phyloP scores from a whole-genome alignment of 169 alveolate genomes.

The Plasmodium gallinaceum region DNA sequence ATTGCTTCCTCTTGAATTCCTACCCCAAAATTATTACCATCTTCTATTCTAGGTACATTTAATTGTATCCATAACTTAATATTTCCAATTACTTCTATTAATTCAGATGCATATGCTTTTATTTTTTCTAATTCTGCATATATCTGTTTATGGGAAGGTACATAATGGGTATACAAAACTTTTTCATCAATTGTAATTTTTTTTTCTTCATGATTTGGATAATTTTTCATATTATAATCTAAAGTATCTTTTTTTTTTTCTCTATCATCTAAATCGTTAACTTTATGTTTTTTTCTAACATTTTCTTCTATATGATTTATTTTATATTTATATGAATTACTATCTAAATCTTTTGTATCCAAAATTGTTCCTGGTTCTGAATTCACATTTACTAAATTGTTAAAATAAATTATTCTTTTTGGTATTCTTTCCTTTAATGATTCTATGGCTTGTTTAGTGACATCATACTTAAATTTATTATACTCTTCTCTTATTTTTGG shows the following conservation, averaged over 20 bases:
- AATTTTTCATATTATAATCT: constrained; percentile 21
- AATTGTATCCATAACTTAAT: constrained; percentile 92
- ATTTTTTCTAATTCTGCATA: constrained; percentile 85
- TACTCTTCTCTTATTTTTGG: constrained; percentile 86
- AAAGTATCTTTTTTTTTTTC: constrained; percentile 35
- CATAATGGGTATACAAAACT: constrained; percentile 75
- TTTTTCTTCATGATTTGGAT: constrained; percentile 1
- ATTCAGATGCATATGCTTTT: constrained; percentile 89
- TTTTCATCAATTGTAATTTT: constrained; percentile 70
- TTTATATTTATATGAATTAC: constrained; percentile 78
- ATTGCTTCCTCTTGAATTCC: constrained; percentile 93
- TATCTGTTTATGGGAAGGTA: constrained; percentile 89
- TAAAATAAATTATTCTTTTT: constrained; percentile 87
- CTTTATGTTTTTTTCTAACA: constrained; percentile 71
- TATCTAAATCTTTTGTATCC: constrained; percentile 80
- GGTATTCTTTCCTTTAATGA: constrained; percentile 91
- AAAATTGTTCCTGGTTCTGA: constrained; percentile 72
- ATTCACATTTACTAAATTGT: constrained; percentile 83
- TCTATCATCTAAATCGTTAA: constrained; percentile 58
- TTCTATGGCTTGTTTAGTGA: constrained; percentile 88
- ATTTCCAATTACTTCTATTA: constrained; percentile 89
- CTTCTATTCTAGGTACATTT: constrained; percentile 92
- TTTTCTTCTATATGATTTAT: constrained; percentile 53
- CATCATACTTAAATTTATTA: constrained; percentile 85
- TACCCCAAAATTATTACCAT: constrained; percentile 93